Percentiles rank a stretch among this genome's conserved stretches.
Evolutionary conservation across 2,329 filamentous ascomycete genomes (phyloP).

Genomic region (Onygena corvina): DNA sequence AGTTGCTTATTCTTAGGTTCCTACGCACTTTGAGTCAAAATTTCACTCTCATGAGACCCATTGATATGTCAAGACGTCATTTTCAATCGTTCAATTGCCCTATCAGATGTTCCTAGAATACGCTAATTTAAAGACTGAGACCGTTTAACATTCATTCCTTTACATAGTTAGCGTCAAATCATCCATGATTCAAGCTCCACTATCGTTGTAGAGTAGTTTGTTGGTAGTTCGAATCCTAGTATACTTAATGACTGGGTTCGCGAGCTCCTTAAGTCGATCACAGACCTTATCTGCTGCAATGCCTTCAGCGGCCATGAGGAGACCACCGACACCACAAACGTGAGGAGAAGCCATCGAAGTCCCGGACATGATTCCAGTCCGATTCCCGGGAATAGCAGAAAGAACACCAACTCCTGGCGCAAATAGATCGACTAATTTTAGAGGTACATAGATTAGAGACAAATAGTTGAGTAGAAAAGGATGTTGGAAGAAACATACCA

Average conservation of each 20-base stretch:
- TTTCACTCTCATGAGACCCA: too few relatives aligned
- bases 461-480: neutral
- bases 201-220: constrained; percentile 23
- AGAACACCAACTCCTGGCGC: constrained; percentile 45
- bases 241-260: constrained; percentile 23
- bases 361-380: constrained; percentile 35
- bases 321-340: constrained; percentile 45
- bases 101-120: constrained; percentile 1
- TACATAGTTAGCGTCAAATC: neutral
- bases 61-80: too few relatives aligned
- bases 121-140: neutral
- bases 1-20: too few relatives aligned
- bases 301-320: constrained; percentile 40
- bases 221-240: constrained; percentile 20
- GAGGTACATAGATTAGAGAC: neutral
- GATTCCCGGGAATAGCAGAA: constrained; percentile 38
- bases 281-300: constrained; percentile 37
- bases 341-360: constrained; percentile 31
- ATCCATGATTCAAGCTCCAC: constrained; percentile 6
- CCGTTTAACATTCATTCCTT: neutral
- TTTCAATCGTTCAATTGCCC: too few relatives aligned
- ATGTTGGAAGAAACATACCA: constrained; percentile 8
- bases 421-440: constrained; percentile 41
- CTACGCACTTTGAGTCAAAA: too few relatives aligned
- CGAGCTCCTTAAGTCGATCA: constrained; percentile 43